Conservation (phyloP, 2,329 filamentous ascomycete genomes). For the Cercospora zeae-maydis region DNA sequence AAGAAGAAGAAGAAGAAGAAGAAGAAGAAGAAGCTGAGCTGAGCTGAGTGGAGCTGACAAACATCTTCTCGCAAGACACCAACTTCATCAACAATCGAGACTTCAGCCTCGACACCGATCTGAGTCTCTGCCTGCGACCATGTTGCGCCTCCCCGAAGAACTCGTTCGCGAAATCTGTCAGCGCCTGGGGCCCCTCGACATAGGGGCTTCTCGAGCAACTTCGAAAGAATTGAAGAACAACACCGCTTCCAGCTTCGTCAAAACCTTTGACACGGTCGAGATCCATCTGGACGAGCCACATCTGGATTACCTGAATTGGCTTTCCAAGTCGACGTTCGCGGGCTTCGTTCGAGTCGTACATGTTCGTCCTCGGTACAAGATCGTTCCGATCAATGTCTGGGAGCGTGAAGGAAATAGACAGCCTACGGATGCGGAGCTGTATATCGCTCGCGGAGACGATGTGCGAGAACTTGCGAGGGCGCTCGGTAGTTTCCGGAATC, state of each 20-base stretch:
- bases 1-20: too few species aligned
- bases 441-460: neutral
- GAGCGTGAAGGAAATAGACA: neutral
- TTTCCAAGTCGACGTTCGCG: neutral
- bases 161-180: conserved; percentile 6
- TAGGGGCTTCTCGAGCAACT: neutral
- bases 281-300: neutral
- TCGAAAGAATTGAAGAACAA: neutral
- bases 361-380: neutral
- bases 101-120: too few species aligned
- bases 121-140: neutral
- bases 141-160: conserved; percentile 2
- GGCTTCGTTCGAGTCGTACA: conserved; percentile 1
- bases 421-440: neutral
- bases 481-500: neutral
- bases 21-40: too few species aligned
- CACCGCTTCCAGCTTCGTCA: neutral
- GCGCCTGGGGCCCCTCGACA: neutral
- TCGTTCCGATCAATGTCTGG: neutral
- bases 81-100: too few species aligned
- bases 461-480: neutral
- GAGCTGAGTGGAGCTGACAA: too few species aligned
- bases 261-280: conserved; percentile 3
- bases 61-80: too few species aligned
- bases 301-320: neutral